Evolutionary conservation across 2,329 filamentous ascomycete genomes (phyloP).

Genomic region (Sclerotinia sclerotiorum): DNA sequence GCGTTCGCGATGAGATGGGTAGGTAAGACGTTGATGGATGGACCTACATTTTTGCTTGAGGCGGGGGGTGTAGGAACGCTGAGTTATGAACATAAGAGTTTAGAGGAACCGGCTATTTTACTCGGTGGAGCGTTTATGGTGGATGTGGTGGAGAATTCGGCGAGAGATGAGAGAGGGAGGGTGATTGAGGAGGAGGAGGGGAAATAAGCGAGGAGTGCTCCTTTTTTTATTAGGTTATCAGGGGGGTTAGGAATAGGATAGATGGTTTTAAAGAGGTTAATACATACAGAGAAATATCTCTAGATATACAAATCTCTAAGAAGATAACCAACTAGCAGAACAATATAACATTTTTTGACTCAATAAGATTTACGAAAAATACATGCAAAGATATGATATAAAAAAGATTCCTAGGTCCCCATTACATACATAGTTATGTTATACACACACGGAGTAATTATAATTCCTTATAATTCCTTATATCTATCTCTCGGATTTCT

Average conservation of each 20-base stretch:
- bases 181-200: constrained; percentile 1
- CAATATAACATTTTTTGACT: no score
- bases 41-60: constrained; percentile 79
- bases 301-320: not conserved
- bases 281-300: not conserved
- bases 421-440: no score
- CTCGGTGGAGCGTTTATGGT: constrained; percentile 62
- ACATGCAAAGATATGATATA: no score
- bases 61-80: constrained; percentile 81
- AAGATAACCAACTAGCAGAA: no score
- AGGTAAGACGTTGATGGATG: constrained; percentile 66
- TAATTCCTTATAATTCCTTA: no score
- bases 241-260: not conserved
- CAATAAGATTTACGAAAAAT: no score
- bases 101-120: constrained; percentile 77
- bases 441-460: no score
- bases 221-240: not conserved
- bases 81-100: constrained; percentile 78
- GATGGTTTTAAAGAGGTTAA: not conserved
- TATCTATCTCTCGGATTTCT: no score
- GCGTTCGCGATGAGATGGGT: constrained; percentile 88
- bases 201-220: not conserved
- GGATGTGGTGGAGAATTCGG: constrained; percentile 33
- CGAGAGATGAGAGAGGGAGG: constrained; percentile 22
- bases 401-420: no score